Base-by-base conservation (phyloP, 2,329 filamentous ascomycete species). In the Podosphaera aphanis region DNA sequence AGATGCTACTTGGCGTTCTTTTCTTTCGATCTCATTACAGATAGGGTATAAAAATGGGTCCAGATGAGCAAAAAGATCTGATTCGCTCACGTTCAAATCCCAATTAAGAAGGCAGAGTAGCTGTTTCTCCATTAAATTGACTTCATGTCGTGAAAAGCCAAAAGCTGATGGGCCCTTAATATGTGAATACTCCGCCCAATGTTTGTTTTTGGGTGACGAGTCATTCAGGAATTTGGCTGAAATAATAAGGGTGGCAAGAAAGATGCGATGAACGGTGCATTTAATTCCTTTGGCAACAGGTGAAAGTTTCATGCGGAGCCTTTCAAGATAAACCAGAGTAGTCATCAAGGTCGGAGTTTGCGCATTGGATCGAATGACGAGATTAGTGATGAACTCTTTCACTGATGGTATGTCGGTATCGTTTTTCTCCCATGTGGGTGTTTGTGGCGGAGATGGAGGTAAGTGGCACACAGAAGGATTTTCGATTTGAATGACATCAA, bases 81-180 rank as follows among this genome's bases (percentile, higher is more conserved):
- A 71, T 58, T 85, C 76, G 37, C 70, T 77, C 58, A 98, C 85
- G 53, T 83, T 74, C 49, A 93, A 74, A 54, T 98, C 84, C 84
- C 86, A 98, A 60, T 94, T 83, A 40, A 98, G 71, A 38, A 98
- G 73, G 67, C 84, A 90, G 45, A 98, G 78, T 25, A 98, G 73
- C 65, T 98, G 90, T 72, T 93, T 92, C 72, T 98, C 90, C 90
- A 98, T 98, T 50, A 95, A 71, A 68, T 98, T 98, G 57, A 98
- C 90, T 66, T 98, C 90, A 31, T 83, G 90, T 54, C 86, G 72
- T 57, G 78, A 88, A 70, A 98, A 95, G 55, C 85, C 83, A 58
- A 95, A 98, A 58, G 69, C 74, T 59, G 66, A 70, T 50, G 56
- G 60, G 7, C 69, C 65, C 10, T 70, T 71, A 55, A 93, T 78